Base-by-base conservation (phyloP, 1,284 basidiomycete species). In the Papiliotrema laurentii region DNA sequence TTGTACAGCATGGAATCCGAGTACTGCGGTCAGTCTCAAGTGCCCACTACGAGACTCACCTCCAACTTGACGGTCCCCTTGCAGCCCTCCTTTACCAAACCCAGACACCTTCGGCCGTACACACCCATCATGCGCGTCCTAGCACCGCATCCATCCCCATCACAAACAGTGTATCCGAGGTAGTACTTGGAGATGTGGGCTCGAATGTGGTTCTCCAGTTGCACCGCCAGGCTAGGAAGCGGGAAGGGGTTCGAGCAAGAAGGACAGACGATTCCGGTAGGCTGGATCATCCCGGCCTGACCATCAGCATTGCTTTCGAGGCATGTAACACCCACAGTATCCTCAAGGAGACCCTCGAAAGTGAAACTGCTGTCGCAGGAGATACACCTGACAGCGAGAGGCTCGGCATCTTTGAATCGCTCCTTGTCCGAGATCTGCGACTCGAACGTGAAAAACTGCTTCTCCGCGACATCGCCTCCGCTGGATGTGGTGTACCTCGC, bases 351-450 rank as follows among this genome's bases (percentile, higher is more conserved):
- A 0, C 86, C 83, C 6, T 80, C 77, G 60, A 89, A 94, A 4
- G 77, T 70, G 42, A 81, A 76, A 43, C 80, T 75, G 0, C 76
- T 80, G 52, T 83, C 76, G 68, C 92, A 97, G 14, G 78, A 69
- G 24, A 83, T 80, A 70, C 92, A 97, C 24, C 83, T 79, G 26
- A 94, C 76, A 19, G 80, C 53, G 59, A 96, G 83, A 0, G 82
- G 81, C 14, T 78, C 78, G 14, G 81, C 79, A 48, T 91, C 83
- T 56, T 81, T 83, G 80, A 87, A 98, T 13, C 93, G 81, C 60
- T 96, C 86, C 33, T 81, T 78, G 63, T 97, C 94, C 0, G 91
- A 84, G 56, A 92, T 81, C 60, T 92, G 89, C 14, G 91, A 93
- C 60, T 97, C 91, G 37, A 97, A 81, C 0, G 87, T 84, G 47